Evolutionary conservation across 192 early-diverging fungal genomes (phyloP), one percentile per base, ranked within the genome.

Genomic region (Oehlia diaphana): DNA sequence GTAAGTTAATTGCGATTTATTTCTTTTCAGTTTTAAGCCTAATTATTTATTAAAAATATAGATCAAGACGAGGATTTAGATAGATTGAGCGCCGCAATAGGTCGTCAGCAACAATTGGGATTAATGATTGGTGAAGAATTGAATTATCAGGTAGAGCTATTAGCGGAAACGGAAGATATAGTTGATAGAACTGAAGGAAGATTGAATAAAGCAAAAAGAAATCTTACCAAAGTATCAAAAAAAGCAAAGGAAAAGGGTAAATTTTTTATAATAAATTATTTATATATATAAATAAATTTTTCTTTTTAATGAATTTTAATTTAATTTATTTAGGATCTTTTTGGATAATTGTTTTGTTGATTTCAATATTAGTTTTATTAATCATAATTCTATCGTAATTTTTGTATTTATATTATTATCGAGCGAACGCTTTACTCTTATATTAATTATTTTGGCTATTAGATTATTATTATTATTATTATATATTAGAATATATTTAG

Each of bases 11-110:
- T 28, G 7, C 39, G 39, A 63, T 12, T 42, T 62, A 1, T 42
- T 74, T 62, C 44, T 72, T 35, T 9, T 3, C 50, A 53, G 16
- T 8, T 77, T 50, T 37, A 21, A 74, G 19, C 6, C 26, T 63
- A 53, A 67, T 49, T 26, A 35, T 74, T 16, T 68, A 65, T 33
- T 33, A 47, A 47, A 47, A 42, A 61, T 23, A 12, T 83, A 93
- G 93, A 93, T 75, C 94, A 95, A 83, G 94, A 95, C 83, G 78
- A 86, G n/a, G 90, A 92, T 72, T 78, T 95, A 61, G 94, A 95
- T 83, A 84, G 84, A 64, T 82, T 95, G 13, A 83, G 84, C 42
- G 81, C 81, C 9, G 87, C 90, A 9, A 83, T 95, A 35, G 83
- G 83, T 33, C 89, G 94, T 42, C 94, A 94, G 79, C 87, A 89